Conservation (phyloP, 2,329 filamentous ascomycete genomes). For the Biscogniauxia mediterranea region DNA sequence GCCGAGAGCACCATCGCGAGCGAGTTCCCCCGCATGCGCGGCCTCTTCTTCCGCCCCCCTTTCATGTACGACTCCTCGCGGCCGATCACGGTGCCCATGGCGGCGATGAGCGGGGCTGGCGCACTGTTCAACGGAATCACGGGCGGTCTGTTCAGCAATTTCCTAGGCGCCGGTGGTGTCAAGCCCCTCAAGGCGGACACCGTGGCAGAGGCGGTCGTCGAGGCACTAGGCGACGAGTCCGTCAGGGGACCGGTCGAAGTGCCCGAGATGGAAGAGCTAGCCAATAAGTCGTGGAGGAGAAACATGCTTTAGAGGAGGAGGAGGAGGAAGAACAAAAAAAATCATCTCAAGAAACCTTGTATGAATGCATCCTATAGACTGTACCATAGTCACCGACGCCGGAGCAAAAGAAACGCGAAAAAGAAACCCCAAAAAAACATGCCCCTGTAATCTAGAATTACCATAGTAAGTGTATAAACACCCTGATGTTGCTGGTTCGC, state of each 20-base stretch:
- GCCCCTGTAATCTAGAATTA: slow-evolving; percentile 10
- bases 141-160: slow-evolving; percentile 69
- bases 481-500: background rate
- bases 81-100: slow-evolving; percentile 80
- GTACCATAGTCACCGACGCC: slow-evolving; percentile 23
- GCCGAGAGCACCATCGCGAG: slow-evolving; percentile 75
- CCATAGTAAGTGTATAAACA: background rate
- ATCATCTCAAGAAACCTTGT: slow-evolving; percentile 6
- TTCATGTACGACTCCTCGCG: slow-evolving; percentile 88
- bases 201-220: slow-evolving; percentile 86
- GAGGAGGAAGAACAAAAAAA: background rate
- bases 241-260: slow-evolving; percentile 76
- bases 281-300: slow-evolving; percentile 81
- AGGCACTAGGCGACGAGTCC: slow-evolving; percentile 73
- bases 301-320: slow-evolving; percentile 66
- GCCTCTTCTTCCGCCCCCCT: slow-evolving; percentile 78
- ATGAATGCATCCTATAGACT: slow-evolving; percentile 25
- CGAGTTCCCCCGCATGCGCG: slow-evolving; percentile 72
- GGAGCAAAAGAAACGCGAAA: background rate
- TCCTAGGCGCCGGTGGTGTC: slow-evolving; percentile 79
- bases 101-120: slow-evolving; percentile 71
- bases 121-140: slow-evolving; percentile 75
- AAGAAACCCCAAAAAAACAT: slow-evolving; percentile 3
- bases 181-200: slow-evolving; percentile 86
- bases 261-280: slow-evolving; percentile 76